Evolutionary conservation across 495 filamentous ascomycete species (phyloP), one percentile per base, ranked within the genome.

Genomic region (Trichoderma asperelloides): DNA sequence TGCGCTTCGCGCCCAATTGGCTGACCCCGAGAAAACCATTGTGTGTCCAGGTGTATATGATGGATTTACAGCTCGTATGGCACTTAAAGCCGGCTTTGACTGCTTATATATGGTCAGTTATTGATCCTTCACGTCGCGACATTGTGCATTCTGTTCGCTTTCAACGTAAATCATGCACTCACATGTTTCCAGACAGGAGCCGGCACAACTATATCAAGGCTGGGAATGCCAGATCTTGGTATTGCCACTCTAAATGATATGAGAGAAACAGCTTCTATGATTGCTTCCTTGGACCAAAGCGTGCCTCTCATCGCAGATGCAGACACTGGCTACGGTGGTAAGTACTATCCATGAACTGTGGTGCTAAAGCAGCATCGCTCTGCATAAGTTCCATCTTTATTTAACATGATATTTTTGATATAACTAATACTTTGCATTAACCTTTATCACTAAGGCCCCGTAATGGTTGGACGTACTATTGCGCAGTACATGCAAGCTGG

Each of bases 21-120:
- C 47, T 21, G 18, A 62, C 12, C 21, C 33, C 12, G 11, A 21
- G 13, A 28, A 45, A 4, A 41, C 33, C 12, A 3, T 66, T 27
- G 51, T 55, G 9, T 86, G 83, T 66, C 87, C 86, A 0, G 86
- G 86, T 41, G 85, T 89, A 1, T 88, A 88, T 66, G 86, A 89
- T 78, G 86, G 86, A 5, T 78, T 87, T 23, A 84, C 84, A 4
- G 84, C 86, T 13, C 77, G 86, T 4, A 77, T 88, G 71, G 85
- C 85, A 1, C 76, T 88, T 62, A 71, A 78, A 23, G 67, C 82
- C 16, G 86, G 84, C 6, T 86, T 84, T 71, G 82, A 87, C 37
- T 79, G 75, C 60, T 68, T 89, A 47, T 88, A 89, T 71, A 88
- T 89, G 86, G 86, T 87, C 71, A 25, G 70, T 67, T 23, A 30